A percentile compares a stretch with the other conserved stretches of the same genome.
Conservation (phyloP, 73 alveolate genomes). For the Tetrahymena malaccensis region DNA sequence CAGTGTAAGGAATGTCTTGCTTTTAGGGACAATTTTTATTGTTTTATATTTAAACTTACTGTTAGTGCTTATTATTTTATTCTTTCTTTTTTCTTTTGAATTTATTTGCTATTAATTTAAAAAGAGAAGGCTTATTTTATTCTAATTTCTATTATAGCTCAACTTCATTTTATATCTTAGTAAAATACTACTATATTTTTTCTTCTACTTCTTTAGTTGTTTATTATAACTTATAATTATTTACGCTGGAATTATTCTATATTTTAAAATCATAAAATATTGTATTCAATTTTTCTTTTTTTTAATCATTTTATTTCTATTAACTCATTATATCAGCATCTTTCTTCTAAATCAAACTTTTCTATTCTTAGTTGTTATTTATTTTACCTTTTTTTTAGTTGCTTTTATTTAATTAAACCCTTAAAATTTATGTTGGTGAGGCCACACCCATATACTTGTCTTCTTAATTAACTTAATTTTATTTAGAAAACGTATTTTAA, state of each 20-base stretch:
- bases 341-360: too few species aligned
- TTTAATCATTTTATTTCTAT: too few species aligned
- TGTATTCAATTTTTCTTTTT: neutral
- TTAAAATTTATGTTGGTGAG: neutral
- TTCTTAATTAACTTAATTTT: neutral
- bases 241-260: neutral
- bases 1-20: neutral
- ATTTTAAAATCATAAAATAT: too few species aligned
- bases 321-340: neutral
- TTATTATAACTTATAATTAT: neutral
- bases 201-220: neutral
- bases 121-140: neutral
- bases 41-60: neutral
- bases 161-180: neutral
- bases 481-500: neutral
- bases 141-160: neutral
- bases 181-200: neutral
- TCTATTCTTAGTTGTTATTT: neutral
- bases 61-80: neutral
- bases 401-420: neutral
- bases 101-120: neutral
- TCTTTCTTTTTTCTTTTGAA: neutral
- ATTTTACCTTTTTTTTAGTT: too few species aligned
- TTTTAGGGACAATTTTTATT: neutral
- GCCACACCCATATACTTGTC: neutral